phyloP scores from a whole-genome alignment of 202 grass and related monocot genomes.

The Bolboschoenoplectus hybrid region DNA sequence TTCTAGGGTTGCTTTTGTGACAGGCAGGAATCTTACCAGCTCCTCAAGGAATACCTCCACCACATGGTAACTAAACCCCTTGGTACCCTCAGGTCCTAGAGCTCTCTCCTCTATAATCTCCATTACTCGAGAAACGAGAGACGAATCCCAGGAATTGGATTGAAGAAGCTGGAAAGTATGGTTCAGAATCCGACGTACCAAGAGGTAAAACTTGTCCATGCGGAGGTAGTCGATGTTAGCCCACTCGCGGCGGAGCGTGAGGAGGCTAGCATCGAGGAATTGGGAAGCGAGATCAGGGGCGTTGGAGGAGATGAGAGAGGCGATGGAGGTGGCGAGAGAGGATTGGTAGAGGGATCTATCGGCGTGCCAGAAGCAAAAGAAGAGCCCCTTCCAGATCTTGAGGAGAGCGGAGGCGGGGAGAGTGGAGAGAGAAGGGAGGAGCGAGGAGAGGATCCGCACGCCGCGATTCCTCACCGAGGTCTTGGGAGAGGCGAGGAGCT shows the following conservation, averaged over 20 bases:
- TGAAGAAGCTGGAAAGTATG: conserved; percentile 69
- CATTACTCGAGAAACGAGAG: conserved; percentile 44
- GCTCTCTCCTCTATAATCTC: conserved; percentile 54
- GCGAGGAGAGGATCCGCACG: conserved; percentile 55
- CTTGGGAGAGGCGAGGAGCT: conserved; percentile 73
- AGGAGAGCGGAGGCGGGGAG: conserved; percentile 58
- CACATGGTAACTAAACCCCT: conserved; percentile 79
- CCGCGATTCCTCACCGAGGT: conserved; percentile 50
- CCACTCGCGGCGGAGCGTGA: conserved; percentile 89
- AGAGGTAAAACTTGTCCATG: conserved; percentile 96
- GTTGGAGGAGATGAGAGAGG: conserved; percentile 53
- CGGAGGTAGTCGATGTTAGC: conserved; percentile 76
- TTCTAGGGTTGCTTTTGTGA: conserved; percentile 47
- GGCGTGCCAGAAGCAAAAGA: conserved; percentile 97
- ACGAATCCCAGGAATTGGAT: conserved; percentile 49
- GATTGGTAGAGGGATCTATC: conserved; percentile 75
- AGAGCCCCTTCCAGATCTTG: conserved; percentile 97
- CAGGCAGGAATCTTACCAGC: conserved; percentile 59
- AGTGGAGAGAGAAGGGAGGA: conserved; percentile 37
- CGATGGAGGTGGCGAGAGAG: conserved; percentile 68
- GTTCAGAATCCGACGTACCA: conserved; percentile 70
- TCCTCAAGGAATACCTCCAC: conserved; percentile 88
- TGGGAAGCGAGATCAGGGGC: conserved; percentile 40
- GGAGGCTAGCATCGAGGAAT: conserved; percentile 66
- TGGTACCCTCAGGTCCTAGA: conserved; percentile 44